phyloP scores from a whole-genome alignment of 805 yeast species.

The Metschnikowia koreensis region DNA sequence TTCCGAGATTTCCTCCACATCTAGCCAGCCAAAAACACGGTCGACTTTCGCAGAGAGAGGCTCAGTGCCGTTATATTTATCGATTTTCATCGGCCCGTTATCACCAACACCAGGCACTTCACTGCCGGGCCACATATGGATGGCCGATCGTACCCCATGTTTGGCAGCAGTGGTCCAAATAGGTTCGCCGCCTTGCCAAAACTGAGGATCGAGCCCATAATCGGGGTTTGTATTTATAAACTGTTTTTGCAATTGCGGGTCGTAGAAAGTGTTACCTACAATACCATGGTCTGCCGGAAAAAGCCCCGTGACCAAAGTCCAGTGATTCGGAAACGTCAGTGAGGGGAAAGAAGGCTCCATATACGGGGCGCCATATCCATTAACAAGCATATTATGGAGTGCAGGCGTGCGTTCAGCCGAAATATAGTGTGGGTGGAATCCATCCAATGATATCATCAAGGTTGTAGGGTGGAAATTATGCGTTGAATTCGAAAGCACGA shows the following conservation, averaged over 20 bases:
- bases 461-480: constrained; percentile 76
- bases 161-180: constrained; percentile 74
- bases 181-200: constrained; percentile 87
- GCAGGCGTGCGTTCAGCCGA: constrained; percentile 66
- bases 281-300: constrained; percentile 85
- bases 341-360: constrained; percentile 89
- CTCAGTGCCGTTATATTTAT: constrained; percentile 65
- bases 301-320: constrained; percentile 85
- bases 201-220: constrained; percentile 52
- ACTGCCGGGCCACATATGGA: constrained; percentile 98
- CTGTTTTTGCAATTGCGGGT: constrained; percentile 50
- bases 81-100: constrained; percentile 51
- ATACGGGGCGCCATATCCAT: constrained; percentile 68
- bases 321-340: constrained; percentile 87
- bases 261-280: constrained; percentile 78
- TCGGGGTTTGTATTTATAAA: constrained; percentile 63
- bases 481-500: constrained; percentile 56
- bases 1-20: constrained; percentile 40
- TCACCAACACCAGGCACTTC: constrained; percentile 58
- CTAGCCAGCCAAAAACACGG: constrained; percentile 68
- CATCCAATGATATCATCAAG: constrained; percentile 76
- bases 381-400: constrained; percentile 53
- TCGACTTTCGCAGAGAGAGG: constrained; percentile 52
- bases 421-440: constrained; percentile 88
- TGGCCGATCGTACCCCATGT: constrained; percentile 63